Base-by-base conservation (phyloP, 2,329 filamentous ascomycete species). In the Acephala macrosclerotiorum region DNA sequence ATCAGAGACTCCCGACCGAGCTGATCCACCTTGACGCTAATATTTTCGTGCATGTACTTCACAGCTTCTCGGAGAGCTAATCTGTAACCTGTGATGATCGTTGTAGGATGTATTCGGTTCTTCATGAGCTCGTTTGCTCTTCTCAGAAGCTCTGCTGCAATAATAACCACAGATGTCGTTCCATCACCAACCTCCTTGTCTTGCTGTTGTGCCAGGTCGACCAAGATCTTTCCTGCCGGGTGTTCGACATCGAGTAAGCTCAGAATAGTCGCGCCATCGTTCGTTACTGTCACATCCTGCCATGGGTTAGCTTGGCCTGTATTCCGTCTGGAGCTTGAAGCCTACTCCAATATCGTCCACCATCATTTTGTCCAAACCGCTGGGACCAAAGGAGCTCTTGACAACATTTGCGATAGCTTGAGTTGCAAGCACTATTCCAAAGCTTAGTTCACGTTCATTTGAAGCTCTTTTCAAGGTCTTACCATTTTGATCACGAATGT, bases 331-430 rank as follows among this genome's bases (percentile, higher is more conserved):
- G 51, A 56, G 51, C 36, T 66, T 59, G 45, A 45, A 47, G 75
- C 89, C 75, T 87, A 93, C 91, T 77, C 96, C 96, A 79, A 99
- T 98, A 79, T 99, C 96, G 82, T 99, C 96, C 75, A 99, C 96
- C 96, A 99, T 98, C 96, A 99, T 99, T 88, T 99, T 99, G 80
- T 99, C 96, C 72, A 99, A 87, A 58, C 96, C 96, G 69, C 93
- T 97, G 60, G 96, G 96, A 63, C 96, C 96, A 78, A 99, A 99
- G 18, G 96, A 99, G 81, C 93, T 97, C 85, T 97, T 98, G 80
- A 99, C 94, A 66, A 99, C 94, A 89, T 98, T 99, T 75, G 96
- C 91, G 77, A 99, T 98, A 66, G 95, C 94, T 80, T 97, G 94
- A 55, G 96, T 98, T 73, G 96, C 96, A 73, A 94, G 88, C 58